Conservation (phyloP, 345 rosid species). For the Sisymbrium irio region DNA sequence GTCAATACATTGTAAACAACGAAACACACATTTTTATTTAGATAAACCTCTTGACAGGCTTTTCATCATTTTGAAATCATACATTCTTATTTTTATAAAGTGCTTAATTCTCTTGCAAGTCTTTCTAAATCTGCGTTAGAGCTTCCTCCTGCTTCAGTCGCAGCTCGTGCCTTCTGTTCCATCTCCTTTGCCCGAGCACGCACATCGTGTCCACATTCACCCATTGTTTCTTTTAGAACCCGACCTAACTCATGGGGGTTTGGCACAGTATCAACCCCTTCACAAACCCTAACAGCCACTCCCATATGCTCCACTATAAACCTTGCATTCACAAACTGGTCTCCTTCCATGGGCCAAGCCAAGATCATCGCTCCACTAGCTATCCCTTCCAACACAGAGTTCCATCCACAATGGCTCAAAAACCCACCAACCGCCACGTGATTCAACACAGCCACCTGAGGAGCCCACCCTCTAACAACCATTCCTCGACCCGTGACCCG, state of each 20-base stretch:
- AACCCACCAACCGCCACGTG: slow-evolving; percentile 63
- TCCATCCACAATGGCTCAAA: slow-evolving; percentile 49
- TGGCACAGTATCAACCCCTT: slow-evolving; percentile 51
- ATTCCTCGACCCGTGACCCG: slow-evolving; percentile 47
- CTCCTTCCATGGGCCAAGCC: slow-evolving; percentile 64
- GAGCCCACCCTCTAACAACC: slow-evolving; percentile 55
- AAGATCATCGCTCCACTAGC: slow-evolving; percentile 43
- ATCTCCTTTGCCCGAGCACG: slow-evolving; percentile 4
- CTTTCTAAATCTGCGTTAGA: neutral
- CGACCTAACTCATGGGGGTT: slow-evolving; percentile 43
- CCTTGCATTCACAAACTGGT: slow-evolving; percentile 39
- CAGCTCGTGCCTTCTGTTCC: neutral
- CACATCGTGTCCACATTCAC: slow-evolving; percentile 17
- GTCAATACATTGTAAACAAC: too few species aligned
- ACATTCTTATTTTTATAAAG: neutral
- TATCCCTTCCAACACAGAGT: slow-evolving; percentile 43
- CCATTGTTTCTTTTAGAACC: slow-evolving; percentile 26
- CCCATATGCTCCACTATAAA: slow-evolving; percentile 56
- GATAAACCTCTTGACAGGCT: neutral
- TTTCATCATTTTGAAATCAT: too few species aligned
- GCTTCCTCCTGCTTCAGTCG: slow-evolving; percentile 7
- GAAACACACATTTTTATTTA: neutral
- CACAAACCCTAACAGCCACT: slow-evolving; percentile 46
- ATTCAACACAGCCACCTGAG: slow-evolving; percentile 47
- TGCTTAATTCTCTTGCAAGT: slow-evolving; percentile 4